Evolutionary conservation across 2,329 filamentous ascomycete genomes (phyloP).

Genomic region (Cladorrhinum sp.): DNA sequence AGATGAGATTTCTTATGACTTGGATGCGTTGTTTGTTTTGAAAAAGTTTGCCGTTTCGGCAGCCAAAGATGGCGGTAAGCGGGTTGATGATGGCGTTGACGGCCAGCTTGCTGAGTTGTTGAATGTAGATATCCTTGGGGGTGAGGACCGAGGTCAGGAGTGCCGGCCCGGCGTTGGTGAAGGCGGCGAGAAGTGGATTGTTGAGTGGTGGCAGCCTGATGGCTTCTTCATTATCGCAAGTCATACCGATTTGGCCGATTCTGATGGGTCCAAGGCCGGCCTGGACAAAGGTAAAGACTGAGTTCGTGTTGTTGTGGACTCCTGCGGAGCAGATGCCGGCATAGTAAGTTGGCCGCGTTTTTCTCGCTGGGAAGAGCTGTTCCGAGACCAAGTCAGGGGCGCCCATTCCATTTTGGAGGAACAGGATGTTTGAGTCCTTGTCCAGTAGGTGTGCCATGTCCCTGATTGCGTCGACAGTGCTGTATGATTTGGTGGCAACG

Average conservation of each 20-base stretch:
- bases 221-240: neutral
- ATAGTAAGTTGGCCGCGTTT: constrained; percentile 14
- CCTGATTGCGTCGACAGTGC: constrained; percentile 7
- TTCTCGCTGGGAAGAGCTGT: constrained; percentile 5
- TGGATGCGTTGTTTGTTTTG: neutral
- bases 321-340: constrained; percentile 21
- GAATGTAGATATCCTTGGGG: constrained; percentile 9
- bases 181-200: neutral
- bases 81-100: constrained; percentile 67
- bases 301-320: constrained; percentile 22
- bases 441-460: constrained; percentile 9
- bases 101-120: constrained; percentile 56
- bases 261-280: constrained; percentile 28
- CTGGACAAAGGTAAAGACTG: constrained; percentile 30
- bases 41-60: constrained; percentile 17
- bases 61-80: constrained; percentile 52
- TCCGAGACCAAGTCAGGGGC: constrained; percentile 16
- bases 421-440: constrained; percentile 52
- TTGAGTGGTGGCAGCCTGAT: neutral
- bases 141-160: constrained; percentile 2
- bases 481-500: constrained; percentile 60
- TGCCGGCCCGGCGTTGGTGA: neutral
- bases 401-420: constrained; percentile 72
- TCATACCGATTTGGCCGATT: neutral
- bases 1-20: neutral